phyloP scores from a whole-genome alignment of 345 rosid species.

The Firmiana major region DNA sequence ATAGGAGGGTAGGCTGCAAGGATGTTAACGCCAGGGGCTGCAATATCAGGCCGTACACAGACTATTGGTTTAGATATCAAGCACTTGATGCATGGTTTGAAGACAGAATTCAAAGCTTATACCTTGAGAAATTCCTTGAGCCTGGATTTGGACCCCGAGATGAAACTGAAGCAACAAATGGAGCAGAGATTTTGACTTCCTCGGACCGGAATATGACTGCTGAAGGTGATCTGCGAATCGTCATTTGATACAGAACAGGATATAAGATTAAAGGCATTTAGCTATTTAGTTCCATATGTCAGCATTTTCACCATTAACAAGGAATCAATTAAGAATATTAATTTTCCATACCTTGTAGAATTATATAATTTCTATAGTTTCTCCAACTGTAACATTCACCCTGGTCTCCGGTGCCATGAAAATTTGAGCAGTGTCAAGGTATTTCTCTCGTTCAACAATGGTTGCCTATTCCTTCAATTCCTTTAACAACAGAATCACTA shows the following conservation, averaged over 20 bases:
- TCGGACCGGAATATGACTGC: slow-evolving; percentile 58
- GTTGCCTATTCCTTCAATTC: slow-evolving; percentile 62
- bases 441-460: slow-evolving; percentile 40
- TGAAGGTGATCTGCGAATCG: slow-evolving; percentile 50
- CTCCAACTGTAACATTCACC: slow-evolving; percentile 54
- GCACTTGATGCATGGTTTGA: not conserved
- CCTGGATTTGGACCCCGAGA: slow-evolving; percentile 90
- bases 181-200: slow-evolving; percentile 58
- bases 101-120: not conserved
- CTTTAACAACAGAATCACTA: slow-evolving; percentile 58
- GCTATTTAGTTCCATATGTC: not conserved
- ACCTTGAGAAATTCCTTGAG: slow-evolving; percentile 74
- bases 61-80: not conserved
- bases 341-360: slow-evolving; percentile 44
- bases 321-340: not conserved
- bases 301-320: not conserved
- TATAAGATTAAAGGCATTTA: not conserved
- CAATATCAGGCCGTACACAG: slow-evolving; percentile 70
- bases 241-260: not conserved
- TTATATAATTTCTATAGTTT: slow-evolving; percentile 45
- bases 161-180: slow-evolving; percentile 80
- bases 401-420: slow-evolving; percentile 74
- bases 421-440: slow-evolving; percentile 68
- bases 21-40: slow-evolving; percentile 82
- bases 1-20: slow-evolving; percentile 74